These are phyloP conservation scores for Anisodus tanguticus DNA, from an alignment of 257 asterid species.

Conservation along the genomic window DNA sequence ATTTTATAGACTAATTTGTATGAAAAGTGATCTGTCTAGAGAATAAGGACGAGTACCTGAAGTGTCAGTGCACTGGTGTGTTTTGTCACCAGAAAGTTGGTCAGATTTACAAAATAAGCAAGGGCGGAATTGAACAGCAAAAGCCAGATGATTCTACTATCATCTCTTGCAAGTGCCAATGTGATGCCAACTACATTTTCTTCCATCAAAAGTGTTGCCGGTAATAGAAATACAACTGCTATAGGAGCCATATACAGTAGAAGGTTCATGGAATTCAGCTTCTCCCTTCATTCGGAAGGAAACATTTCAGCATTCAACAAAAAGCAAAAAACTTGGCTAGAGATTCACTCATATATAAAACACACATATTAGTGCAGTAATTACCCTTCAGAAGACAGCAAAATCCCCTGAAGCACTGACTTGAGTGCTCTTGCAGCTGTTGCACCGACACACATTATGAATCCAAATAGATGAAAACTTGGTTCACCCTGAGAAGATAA, in stretches of 20 bases:
- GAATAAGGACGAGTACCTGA: slow-evolving; percentile 48
- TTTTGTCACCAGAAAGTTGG: slow-evolving; percentile 68
- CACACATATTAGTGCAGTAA: background rate
- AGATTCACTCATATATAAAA: background rate
- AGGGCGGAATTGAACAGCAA: slow-evolving; percentile 65
- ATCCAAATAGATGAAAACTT: slow-evolving; percentile 65
- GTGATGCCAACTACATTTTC: slow-evolving; percentile 63
- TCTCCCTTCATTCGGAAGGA: slow-evolving; percentile 47
- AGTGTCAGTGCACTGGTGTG: slow-evolving; percentile 69
- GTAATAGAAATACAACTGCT: slow-evolving; percentile 62
- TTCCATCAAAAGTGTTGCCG: slow-evolving; percentile 61
- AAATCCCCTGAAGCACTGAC: slow-evolving; percentile 62
- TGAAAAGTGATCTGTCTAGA: background rate
- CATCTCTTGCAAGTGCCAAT: slow-evolving; percentile 56
- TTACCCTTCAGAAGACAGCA: slow-evolving; percentile 67
- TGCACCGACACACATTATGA: slow-evolving; percentile 60
- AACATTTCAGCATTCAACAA: slow-evolving; percentile 35
- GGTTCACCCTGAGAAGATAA: slow-evolving; percentile 52
- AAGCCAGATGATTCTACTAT: slow-evolving; percentile 55
- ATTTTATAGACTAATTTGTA: background rate
- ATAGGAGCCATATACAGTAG: slow-evolving; percentile 67
- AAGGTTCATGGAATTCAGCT: slow-evolving; percentile 64
- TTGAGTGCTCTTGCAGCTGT: slow-evolving; percentile 67
- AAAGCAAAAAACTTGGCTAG: background rate
- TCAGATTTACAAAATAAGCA: slow-evolving; percentile 64